These are phyloP conservation scores for Verticillium albo-atrum DNA, from an alignment of 2,329 filamentous ascomycete genomes.

Conservation along the genomic window DNA sequence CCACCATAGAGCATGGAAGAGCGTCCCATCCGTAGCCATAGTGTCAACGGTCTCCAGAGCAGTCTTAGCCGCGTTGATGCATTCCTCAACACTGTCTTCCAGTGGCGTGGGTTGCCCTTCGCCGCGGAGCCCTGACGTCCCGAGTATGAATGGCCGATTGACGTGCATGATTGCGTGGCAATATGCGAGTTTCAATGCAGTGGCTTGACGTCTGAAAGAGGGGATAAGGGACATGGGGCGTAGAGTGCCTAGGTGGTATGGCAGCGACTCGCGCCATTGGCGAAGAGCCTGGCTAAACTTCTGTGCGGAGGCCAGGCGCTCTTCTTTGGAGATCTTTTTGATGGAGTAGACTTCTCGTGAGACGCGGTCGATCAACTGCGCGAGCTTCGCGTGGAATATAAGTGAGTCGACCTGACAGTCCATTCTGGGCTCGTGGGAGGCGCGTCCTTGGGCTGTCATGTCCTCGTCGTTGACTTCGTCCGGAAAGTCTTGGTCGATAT, in stretches of 20 bases:
- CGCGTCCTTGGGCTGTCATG: slow-evolving; percentile 35
- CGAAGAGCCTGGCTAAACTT: slow-evolving; percentile 31
- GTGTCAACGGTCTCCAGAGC: slow-evolving; percentile 39
- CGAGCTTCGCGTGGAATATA: slow-evolving; percentile 39
- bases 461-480: slow-evolving; percentile 52
- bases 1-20: slow-evolving; percentile 42
- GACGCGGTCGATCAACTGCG: slow-evolving; percentile 32
- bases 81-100: slow-evolving; percentile 31
- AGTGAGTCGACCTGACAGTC: slow-evolving; percentile 47
- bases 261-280: slow-evolving; percentile 32
- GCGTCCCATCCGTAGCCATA: slow-evolving; percentile 26
- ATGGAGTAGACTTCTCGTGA: slow-evolving; percentile 35
- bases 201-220: slow-evolving; percentile 42
- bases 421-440: slow-evolving; percentile 19
- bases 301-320: slow-evolving; percentile 32
- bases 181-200: slow-evolving; percentile 48
- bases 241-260: slow-evolving; percentile 36
- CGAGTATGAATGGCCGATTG: slow-evolving; percentile 49
- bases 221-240: slow-evolving; percentile 40
- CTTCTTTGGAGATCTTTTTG: slow-evolving; percentile 24
- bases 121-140: slow-evolving; percentile 8
- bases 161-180: slow-evolving; percentile 52
- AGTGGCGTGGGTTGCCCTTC: slow-evolving; percentile 28
- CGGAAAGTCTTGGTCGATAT: slow-evolving; percentile 59
- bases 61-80: slow-evolving; percentile 40